A percentile compares a stretch with the other conserved stretches of the same genome.
Conservation (phyloP, 257 asterid genomes). For the Solanum rostratum region DNA sequence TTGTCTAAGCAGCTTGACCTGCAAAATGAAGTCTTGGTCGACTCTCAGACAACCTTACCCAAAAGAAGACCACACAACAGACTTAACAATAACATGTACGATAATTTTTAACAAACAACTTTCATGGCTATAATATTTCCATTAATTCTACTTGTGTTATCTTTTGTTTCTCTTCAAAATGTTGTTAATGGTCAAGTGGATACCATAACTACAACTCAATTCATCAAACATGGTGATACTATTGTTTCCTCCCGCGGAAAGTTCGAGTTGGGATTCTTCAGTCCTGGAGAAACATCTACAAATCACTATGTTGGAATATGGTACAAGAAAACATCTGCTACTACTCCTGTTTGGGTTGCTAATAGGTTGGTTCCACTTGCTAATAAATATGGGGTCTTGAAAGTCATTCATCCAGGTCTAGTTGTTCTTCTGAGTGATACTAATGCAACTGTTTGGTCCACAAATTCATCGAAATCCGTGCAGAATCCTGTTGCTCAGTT, state of each 20-base stretch:
- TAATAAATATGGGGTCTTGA: constrained; percentile 13
- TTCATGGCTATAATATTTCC: background rate
- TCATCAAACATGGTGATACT: constrained; percentile 22
- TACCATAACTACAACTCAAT: background rate
- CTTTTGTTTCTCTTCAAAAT: background rate
- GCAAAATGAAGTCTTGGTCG: background rate
- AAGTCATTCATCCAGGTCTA: constrained; percentile 14
- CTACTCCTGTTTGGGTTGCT: constrained; percentile 31
- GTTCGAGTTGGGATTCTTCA: constrained; percentile 38
- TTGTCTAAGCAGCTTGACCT: background rate
- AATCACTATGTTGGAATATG: constrained; percentile 31
- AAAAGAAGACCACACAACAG: background rate
- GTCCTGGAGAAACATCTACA: constrained; percentile 11
- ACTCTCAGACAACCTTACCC: background rate
- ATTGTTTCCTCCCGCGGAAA: constrained; percentile 24
- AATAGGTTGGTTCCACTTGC: constrained; percentile 13
- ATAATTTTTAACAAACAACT: background rate
- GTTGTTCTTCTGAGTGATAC: constrained; percentile 18
- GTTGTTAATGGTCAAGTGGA: constrained; percentile 4
- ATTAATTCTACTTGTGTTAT: background rate
- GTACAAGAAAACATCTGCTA: constrained; percentile 20
- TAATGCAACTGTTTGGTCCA: constrained; percentile 24
- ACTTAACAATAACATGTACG: background rate
- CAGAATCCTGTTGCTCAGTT: constrained; percentile 20
- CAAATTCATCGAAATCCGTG: constrained; percentile 15